These are phyloP conservation scores for Ganoderma leucocontextum DNA, from an alignment of 1,284 basidiomycete species.

Conservation along the genomic window DNA sequence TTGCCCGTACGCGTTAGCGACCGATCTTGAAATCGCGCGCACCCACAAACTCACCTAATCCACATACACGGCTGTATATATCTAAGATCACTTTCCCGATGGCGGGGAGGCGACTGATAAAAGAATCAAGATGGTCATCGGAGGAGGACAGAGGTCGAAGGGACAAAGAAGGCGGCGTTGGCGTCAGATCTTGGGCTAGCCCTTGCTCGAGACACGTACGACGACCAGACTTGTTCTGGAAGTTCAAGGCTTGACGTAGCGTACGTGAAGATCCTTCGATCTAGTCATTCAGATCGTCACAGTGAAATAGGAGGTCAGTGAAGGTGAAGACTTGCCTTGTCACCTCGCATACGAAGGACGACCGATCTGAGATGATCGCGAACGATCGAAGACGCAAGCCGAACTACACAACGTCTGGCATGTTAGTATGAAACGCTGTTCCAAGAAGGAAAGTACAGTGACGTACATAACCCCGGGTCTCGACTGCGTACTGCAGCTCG, in stretches of 20 bases:
- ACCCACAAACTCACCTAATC: constrained; percentile 2
- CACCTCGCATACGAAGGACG: not conserved
- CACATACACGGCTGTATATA: not conserved
- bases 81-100: not conserved
- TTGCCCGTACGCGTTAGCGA: not conserved
- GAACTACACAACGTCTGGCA: constrained; percentile 4
- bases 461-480: not conserved
- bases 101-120: not conserved
- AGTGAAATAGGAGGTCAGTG: not conserved
- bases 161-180: not conserved
- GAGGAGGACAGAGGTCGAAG: not conserved
- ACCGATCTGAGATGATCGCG: constrained; percentile 3
- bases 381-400: not conserved
- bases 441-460: constrained; percentile 5
- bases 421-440: not conserved
- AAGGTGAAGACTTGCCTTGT: not conserved
- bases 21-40: not conserved
- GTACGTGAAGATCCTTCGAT: not conserved
- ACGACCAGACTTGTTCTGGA: not conserved
- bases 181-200: not conserved
- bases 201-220: not conserved
- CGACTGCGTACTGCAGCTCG: not conserved
- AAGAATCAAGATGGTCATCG: not conserved
- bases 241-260: not conserved
- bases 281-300: not conserved